These are phyloP conservation scores for Hericium coralloides DNA, from an alignment of 768 basidiomycete species.

Conservation along the genomic window DNA sequence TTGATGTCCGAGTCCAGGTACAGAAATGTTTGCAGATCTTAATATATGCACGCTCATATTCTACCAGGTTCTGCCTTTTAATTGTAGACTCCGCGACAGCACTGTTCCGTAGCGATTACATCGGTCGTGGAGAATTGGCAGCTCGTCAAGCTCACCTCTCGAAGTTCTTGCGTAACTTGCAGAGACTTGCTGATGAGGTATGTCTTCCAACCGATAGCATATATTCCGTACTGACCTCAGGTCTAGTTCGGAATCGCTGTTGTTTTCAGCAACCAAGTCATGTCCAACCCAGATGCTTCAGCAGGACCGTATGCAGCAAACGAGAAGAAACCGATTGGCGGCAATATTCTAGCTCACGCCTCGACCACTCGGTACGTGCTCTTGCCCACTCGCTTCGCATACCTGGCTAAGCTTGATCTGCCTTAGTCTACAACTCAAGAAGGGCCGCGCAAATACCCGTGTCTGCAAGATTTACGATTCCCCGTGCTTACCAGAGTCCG, in stretches of 20 bases:
- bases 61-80: conserved; percentile 80
- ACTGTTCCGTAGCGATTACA: conserved; percentile 92
- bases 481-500: conserved; percentile 93
- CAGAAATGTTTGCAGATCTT: conserved; percentile 19
- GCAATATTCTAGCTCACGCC: conserved; percentile 98
- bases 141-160: conserved; percentile 94
- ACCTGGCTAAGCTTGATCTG: not conserved
- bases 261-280: conserved; percentile 96
- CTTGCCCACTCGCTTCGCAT: not conserved
- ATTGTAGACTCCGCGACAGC: conserved; percentile 97
- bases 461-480: conserved; percentile 98
- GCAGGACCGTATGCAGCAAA: conserved; percentile 83
- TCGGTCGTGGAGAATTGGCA: conserved; percentile 89
- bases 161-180: conserved; percentile 88
- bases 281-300: conserved; percentile 95
- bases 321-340: conserved; percentile 97
- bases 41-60: not conserved
- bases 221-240: conserved; percentile 6
- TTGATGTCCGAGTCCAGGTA: conserved; percentile 98
- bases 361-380: conserved; percentile 79
- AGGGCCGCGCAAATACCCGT: conserved; percentile 84
- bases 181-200: conserved; percentile 95
- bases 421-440: conserved; percentile 72
- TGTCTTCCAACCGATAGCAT: conserved; percentile 12
- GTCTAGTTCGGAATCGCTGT: conserved; percentile 93